Evolutionary conservation across 208 protist genomes (phyloP), one percentile per base, ranked within the genome.

Genomic region (Wallacemonas collosoma): DNA sequence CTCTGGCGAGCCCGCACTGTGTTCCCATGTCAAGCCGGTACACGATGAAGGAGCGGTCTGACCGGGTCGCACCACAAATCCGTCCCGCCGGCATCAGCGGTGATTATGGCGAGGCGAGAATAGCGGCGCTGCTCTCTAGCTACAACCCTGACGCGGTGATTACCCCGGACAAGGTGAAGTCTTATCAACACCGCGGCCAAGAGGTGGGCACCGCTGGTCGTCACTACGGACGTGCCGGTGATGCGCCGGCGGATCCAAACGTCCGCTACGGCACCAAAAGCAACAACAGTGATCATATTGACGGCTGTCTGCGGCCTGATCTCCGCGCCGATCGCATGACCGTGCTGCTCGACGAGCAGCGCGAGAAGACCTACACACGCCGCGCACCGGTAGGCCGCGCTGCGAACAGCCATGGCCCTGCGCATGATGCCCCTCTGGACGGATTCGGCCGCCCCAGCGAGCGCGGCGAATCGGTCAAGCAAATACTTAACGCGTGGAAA

Each of bases 61-160:
- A 77, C 44, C 91, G 88, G 53, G 75, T 91, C 7, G 88, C 91
- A 7, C 91, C 91, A 51, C 83, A 94, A 68, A 81, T 94, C 9
- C 87, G 89, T 48, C 64, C 89, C 9, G 91, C 91, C 48, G 91
- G 91, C 38, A 48, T 89, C 45, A 68, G 72, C 40, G 76, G 76
- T n/a, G 73, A 87, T 61, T 84, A 76, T 68, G 75, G 64, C 43
- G 69, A 81, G 68, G 72, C 83, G 55, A 88, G 73, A 8, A 80
- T 73, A 3, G 82, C 73, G 9, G 84, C 90, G 55, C 78, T 95
- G 5, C 87, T 85, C 17, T 91, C 87, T 14, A 87, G 83, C 72
- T 93, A 91, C 77, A 90, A 90, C 77, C 74, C 76, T 2, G 58
- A 71, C 35, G 74, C 76, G 43, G 51, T 58, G 57, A 60, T 60